phyloP scores from a whole-genome alignment of 305 asterid species.

The Fraxinus baroniana region DNA sequence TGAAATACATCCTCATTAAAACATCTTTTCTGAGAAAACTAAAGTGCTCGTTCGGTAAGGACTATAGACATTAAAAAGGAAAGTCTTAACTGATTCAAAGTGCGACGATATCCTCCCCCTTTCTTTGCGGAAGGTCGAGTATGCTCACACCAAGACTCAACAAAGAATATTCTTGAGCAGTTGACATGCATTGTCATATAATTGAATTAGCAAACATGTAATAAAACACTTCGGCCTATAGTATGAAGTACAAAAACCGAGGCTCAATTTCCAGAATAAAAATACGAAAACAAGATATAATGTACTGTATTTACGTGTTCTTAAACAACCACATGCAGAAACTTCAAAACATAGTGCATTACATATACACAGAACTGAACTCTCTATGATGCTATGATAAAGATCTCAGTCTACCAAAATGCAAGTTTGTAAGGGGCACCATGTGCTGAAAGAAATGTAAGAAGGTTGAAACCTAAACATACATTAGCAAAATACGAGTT shows the following conservation, averaged over 20 bases:
- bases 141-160: not conserved
- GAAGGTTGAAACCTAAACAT: not conserved
- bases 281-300: not conserved
- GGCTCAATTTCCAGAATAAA: not conserved
- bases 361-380: not conserved
- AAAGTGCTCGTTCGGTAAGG: not conserved
- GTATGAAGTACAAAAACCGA: not conserved
- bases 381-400: not conserved
- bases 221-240: not conserved
- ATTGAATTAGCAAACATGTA: not conserved
- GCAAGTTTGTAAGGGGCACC: not conserved
- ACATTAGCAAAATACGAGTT: not conserved
- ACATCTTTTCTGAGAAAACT: conserved; percentile 9
- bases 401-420: not conserved
- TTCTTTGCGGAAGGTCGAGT: not conserved
- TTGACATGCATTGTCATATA: not conserved
- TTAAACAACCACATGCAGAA: not conserved
- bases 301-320: not conserved
- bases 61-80: not conserved
- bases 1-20: conserved; percentile 34
- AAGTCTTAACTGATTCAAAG: not conserved
- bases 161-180: not conserved
- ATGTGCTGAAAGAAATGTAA: not conserved
- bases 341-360: not conserved
- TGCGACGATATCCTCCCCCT: not conserved